These are phyloP conservation scores for Trichoderma arundinaceum DNA, from an alignment of 2,329 filamentous ascomycete species.

Conservation along the genomic window DNA sequence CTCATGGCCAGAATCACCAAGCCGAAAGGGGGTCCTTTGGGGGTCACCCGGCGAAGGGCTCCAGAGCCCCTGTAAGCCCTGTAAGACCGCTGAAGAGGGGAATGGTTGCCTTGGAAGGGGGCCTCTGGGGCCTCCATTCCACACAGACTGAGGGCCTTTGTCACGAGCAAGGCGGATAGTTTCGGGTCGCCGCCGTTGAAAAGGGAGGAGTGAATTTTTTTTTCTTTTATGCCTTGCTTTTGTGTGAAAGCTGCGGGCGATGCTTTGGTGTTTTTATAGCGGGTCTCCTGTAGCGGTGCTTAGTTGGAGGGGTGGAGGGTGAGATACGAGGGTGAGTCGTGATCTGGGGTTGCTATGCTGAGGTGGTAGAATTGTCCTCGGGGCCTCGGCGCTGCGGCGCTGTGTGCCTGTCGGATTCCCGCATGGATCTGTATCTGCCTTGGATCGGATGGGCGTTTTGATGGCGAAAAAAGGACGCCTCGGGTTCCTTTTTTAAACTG, in stretches of 20 bases:
- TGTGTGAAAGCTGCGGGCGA: constrained; percentile 16
- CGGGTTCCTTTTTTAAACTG: not conserved
- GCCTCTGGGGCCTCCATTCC: not conserved
- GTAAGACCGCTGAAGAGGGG: constrained; percentile 8
- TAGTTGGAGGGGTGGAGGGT: not conserved
- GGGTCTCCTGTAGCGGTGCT: not conserved
- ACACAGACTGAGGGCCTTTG: not conserved
- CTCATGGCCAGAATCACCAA: constrained; percentile 25
- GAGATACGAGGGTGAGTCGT: constrained; percentile 7
- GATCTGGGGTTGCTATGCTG: constrained; percentile 27
- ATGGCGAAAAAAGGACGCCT: not conserved
- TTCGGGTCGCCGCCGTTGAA: not conserved
- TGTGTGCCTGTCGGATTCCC: not conserved
- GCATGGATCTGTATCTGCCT: not conserved
- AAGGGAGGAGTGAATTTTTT: not conserved
- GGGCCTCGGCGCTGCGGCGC: constrained; percentile 2
- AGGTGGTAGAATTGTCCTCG: constrained; percentile 12
- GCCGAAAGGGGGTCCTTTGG: not conserved
- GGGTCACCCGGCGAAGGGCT: constrained; percentile 13
- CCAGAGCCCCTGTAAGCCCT: not conserved
- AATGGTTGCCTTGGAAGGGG: no score
- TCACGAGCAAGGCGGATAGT: constrained; percentile 10
- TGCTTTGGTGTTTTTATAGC: not conserved
- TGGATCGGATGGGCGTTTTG: not conserved
- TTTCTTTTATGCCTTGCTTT: not conserved